A percentile compares a stretch with the other conserved stretches of the same genome.
These are phyloP conservation scores for Hirsutella thompsonii DNA, from an alignment of 2,329 filamentous ascomycete genomes.

Conservation along the genomic window DNA sequence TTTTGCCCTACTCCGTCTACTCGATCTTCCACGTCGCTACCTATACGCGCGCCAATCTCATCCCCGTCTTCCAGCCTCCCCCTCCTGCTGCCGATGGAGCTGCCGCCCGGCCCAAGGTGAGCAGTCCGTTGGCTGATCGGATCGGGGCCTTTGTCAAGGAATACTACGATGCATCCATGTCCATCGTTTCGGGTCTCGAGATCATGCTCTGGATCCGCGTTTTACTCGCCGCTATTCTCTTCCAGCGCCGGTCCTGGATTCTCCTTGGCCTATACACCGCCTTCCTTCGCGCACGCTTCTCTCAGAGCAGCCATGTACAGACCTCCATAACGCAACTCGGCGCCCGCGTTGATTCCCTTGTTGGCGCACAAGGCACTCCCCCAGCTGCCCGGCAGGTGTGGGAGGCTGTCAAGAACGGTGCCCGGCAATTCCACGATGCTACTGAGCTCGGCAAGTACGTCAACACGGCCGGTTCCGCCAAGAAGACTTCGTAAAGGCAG, in stretches of 20 bases:
- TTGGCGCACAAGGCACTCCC: slow-evolving; percentile 78
- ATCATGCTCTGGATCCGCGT: slow-evolving; percentile 79
- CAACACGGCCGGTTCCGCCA: slow-evolving; percentile 38
- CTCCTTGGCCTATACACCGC: slow-evolving; percentile 73
- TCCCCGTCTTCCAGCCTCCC: slow-evolving; percentile 71
- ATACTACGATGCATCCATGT: slow-evolving; percentile 96
- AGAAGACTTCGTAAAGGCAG: slow-evolving; percentile 27
- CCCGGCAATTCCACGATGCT: slow-evolving; percentile 62
- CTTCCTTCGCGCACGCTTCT: slow-evolving; percentile 82
- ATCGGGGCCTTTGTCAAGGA: slow-evolving; percentile 94
- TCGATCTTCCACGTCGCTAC: slow-evolving; percentile 97
- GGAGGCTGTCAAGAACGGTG: slow-evolving; percentile 62
- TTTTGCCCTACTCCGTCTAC: slow-evolving; percentile 93
- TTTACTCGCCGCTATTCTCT: slow-evolving; percentile 67
- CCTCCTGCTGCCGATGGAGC: slow-evolving; percentile 40
- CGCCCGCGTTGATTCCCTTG: slow-evolving; percentile 65
- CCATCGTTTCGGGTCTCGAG: slow-evolving; percentile 78
- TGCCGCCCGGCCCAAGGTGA: slow-evolving; percentile 36
- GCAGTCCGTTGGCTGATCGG: slow-evolving; percentile 57
- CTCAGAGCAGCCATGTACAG: slow-evolving; percentile 90
- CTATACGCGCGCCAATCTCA: slow-evolving; percentile 85
- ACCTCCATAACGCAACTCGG: slow-evolving; percentile 60
- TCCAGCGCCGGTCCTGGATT: slow-evolving; percentile 85
- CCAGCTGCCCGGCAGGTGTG: slow-evolving; percentile 68
- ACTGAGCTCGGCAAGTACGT: slow-evolving; percentile 70